phyloP scores from a whole-genome alignment of 2,329 filamentous ascomycete genomes.

The Helotiales sp. region DNA sequence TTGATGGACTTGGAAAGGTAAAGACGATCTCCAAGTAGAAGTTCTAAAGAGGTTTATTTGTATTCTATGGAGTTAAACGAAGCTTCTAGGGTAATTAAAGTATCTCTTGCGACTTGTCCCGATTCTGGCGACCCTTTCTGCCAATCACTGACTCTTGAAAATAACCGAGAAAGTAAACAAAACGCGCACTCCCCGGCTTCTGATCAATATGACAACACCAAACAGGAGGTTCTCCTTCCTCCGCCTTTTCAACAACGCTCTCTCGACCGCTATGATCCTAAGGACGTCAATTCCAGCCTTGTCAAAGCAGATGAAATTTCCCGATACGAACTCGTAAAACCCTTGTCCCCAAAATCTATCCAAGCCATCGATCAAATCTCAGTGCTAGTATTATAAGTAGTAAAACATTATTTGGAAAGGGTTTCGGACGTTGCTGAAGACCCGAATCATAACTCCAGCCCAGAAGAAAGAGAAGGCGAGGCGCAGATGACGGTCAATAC shows the following conservation, averaged over 20 bases:
- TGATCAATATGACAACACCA: too few species aligned
- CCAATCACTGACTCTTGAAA: too few species aligned
- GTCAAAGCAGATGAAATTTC: conserved; percentile 31
- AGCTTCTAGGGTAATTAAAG: too few species aligned
- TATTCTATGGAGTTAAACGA: too few species aligned
- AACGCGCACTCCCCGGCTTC: too few species aligned
- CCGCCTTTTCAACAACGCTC: conserved; percentile 29
- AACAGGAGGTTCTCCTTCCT: conserved; percentile 28
- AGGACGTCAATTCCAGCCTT: conserved; percentile 30
- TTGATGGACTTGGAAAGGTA: too few species aligned
- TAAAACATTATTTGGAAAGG: conserved; percentile 18
- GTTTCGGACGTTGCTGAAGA: conserved; percentile 30
- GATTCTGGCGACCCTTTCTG: too few species aligned
- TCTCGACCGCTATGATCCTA: conserved; percentile 27
- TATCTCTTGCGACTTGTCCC: too few species aligned
- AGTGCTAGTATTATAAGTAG: conserved; percentile 23
- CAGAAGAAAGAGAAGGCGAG: conserved; percentile 10
- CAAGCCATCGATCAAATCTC: conserved; percentile 26
- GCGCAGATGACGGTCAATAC: conserved; percentile 30
- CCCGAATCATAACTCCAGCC: conserved; percentile 21
- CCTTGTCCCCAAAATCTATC: conserved; percentile 23
- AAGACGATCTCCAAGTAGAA: too few species aligned
- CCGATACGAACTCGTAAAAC: conserved; percentile 27
- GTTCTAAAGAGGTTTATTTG: too few species aligned
- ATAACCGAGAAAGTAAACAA: too few species aligned